Evolutionary conservation across 768 basidiomycete genomes (phyloP).

Genomic region (Imleria badia): DNA sequence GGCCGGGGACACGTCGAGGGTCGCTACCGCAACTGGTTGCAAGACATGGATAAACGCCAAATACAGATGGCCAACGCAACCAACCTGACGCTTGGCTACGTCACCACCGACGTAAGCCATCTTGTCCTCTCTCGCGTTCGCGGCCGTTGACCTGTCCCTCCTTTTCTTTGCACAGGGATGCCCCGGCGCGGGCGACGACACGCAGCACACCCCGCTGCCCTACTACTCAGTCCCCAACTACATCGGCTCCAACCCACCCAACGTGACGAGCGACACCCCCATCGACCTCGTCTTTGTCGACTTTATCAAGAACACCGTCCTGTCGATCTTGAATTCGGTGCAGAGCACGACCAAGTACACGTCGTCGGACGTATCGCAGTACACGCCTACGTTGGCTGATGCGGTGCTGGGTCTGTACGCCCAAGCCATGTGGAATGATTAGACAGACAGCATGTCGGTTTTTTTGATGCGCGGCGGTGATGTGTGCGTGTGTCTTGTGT

Average conservation of each 20-base stretch:
- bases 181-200: slow-evolving; percentile 76
- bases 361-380: slow-evolving; percentile 49
- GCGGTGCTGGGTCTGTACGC: slow-evolving; percentile 42
- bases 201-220: slow-evolving; percentile 58
- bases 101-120: slow-evolving; percentile 62
- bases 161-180: slow-evolving; percentile 46
- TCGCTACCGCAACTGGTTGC: slow-evolving; percentile 56
- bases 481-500: too few species aligned
- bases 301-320: slow-evolving; percentile 57
- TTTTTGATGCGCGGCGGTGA: too few species aligned
- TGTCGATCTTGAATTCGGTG: slow-evolving; percentile 54
- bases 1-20: slow-evolving; percentile 49
- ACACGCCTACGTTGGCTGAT: slow-evolving; percentile 46
- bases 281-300: slow-evolving; percentile 78
- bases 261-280: slow-evolving; percentile 44
- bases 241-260: slow-evolving; percentile 54
- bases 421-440: slow-evolving; percentile 26
- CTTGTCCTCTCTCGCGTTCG: neutral
- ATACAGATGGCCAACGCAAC: slow-evolving; percentile 35
- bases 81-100: slow-evolving; percentile 70
- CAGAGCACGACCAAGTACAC: slow-evolving; percentile 53
- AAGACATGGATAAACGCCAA: slow-evolving; percentile 47
- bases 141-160: neutral
- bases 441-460: too few species aligned
- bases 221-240: slow-evolving; percentile 56